Percentiles rank a stretch among this genome's conserved stretches.
Conservation (phyloP, 208 protist species). For the Entamoeba histolytica region DNA sequence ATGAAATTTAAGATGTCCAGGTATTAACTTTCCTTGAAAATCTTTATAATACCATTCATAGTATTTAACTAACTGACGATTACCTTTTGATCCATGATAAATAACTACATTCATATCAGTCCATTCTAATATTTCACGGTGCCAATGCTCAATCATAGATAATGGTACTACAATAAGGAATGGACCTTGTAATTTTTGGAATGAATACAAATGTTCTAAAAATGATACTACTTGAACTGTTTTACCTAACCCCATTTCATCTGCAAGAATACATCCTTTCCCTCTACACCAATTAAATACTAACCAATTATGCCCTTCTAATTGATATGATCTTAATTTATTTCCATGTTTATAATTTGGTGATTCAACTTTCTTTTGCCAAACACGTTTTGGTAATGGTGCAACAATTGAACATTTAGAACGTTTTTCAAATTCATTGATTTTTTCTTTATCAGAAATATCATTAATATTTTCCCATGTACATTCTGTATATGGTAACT, state of each 20-base stretch:
- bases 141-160: conserved; percentile 18
- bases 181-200: conserved; percentile 9
- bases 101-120: not conserved
- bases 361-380: not conserved
- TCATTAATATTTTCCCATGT: not conserved
- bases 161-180: conserved; percentile 25
- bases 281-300: not conserved
- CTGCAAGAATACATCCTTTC: not conserved
- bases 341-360: not conserved
- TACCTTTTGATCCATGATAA: conserved; percentile 2
- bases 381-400: not conserved
- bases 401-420: not conserved
- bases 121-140: conserved; percentile 12
- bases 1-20: conserved; percentile 18
- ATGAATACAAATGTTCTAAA: not conserved
- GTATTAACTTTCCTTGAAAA: not conserved
- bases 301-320: not conserved
- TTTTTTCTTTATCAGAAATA: not conserved
- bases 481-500: not conserved
- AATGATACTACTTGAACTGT: conserved; percentile 23
- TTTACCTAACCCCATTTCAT: conserved; percentile 24
- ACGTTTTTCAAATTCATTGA: not conserved
- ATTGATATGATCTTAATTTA: not conserved
- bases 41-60: not conserved
- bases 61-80: conserved; percentile 1